Evolutionary conservation across 805 yeast genomes (phyloP).

Genomic region (Lachancea nothofagi): DNA sequence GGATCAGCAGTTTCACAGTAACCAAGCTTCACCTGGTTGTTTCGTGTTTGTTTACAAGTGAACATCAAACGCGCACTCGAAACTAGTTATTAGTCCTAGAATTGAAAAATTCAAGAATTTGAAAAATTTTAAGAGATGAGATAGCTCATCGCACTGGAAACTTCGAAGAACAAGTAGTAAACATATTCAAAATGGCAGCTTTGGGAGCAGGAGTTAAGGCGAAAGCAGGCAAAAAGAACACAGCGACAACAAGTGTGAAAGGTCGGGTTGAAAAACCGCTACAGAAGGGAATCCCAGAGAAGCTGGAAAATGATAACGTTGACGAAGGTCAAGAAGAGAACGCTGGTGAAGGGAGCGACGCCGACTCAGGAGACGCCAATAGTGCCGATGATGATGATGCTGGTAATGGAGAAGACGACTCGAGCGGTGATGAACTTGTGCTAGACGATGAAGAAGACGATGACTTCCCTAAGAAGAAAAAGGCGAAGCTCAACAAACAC

Average conservation of each 20-base stretch:
- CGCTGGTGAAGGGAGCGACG: neutral
- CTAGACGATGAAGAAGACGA: constrained; percentile 33
- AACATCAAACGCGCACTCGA: too few species aligned
- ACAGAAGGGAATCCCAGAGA: too few species aligned
- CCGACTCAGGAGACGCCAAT: constrained; percentile 8
- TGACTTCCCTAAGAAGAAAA: constrained; percentile 42
- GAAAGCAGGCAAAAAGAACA: constrained; percentile 1
- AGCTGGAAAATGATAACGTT: constrained; percentile 11
- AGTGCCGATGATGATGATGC: constrained; percentile 16
- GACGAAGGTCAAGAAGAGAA: constrained; percentile 15
- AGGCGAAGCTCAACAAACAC: constrained; percentile 49
- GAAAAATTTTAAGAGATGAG: constrained; percentile 6
- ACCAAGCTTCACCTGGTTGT: too few species aligned
- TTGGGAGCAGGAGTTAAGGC: neutral
- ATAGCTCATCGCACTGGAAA: neutral
- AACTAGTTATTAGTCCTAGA: too few species aligned
- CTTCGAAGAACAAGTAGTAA: neutral
- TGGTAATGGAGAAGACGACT: constrained; percentile 19
- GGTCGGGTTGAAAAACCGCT: neutral
- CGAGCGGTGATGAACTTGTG: too few species aligned
- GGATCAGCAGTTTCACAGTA: too few species aligned
- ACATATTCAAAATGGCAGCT: constrained; percentile 1
- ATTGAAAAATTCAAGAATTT: too few species aligned
- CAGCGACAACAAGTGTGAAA: neutral
- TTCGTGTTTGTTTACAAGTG: neutral